phyloP scores from a whole-genome alignment of 768 basidiomycete genomes.

The Mycena leptocephala region DNA sequence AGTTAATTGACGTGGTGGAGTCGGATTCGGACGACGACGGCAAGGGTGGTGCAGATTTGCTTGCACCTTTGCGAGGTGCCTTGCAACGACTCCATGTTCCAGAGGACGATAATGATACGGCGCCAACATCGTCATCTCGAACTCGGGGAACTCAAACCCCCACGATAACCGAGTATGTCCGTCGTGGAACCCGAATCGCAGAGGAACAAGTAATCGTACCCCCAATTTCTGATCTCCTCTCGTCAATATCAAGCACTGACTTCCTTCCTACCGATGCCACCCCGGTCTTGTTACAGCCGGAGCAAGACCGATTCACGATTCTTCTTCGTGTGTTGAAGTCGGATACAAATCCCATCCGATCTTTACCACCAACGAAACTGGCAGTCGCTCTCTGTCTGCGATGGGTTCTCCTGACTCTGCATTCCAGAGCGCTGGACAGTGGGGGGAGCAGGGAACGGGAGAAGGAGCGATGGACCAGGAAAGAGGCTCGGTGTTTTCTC shows the following conservation, averaged over 20 bases:
- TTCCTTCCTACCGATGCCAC: slow-evolving; percentile 49
- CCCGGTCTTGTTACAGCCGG: slow-evolving; percentile 66
- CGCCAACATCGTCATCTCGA: slow-evolving; percentile 52
- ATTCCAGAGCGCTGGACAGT: slow-evolving; percentile 66
- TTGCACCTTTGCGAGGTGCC: slow-evolving; percentile 81
- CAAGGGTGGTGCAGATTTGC: slow-evolving; percentile 63
- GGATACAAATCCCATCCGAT: slow-evolving; percentile 63
- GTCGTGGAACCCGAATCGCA: slow-evolving; percentile 78
- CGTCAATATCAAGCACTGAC: slow-evolving; percentile 54
- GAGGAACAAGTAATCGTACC: slow-evolving; percentile 71
- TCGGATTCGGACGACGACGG: slow-evolving; percentile 69
- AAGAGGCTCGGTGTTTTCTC: slow-evolving; percentile 75
- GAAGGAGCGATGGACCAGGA: slow-evolving; percentile 78
- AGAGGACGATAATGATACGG: slow-evolving; percentile 49
- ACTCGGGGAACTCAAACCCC: slow-evolving; percentile 41
- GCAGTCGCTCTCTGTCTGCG: slow-evolving; percentile 72
- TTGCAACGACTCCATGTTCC: slow-evolving; percentile 71
- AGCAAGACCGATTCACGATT: slow-evolving; percentile 68
- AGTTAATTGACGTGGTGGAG: slow-evolving; percentile 81
- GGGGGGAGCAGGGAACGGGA: slow-evolving; percentile 71
- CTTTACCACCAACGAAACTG: slow-evolving; percentile 63
- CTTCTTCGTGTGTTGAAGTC: slow-evolving; percentile 73
- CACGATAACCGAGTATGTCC: slow-evolving; percentile 71
- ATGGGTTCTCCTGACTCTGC: slow-evolving; percentile 71
- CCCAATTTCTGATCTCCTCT: slow-evolving; percentile 64